These are phyloP conservation scores for Amanita fuliginea DNA, from an alignment of 768 basidiomycete genomes.

Conservation along the genomic window DNA sequence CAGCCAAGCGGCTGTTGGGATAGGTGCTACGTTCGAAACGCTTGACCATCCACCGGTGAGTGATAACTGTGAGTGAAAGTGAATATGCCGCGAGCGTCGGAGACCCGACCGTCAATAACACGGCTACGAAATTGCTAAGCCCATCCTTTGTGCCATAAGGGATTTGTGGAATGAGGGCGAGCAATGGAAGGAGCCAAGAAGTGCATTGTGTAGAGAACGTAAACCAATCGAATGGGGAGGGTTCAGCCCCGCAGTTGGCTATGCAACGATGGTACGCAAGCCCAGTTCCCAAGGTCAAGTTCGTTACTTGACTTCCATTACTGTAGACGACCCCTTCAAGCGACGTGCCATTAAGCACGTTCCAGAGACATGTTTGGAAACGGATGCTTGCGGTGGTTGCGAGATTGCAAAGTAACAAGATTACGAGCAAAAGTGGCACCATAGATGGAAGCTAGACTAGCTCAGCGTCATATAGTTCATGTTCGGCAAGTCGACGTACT, in stretches of 20 bases:
- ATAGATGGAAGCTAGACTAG: too few relatives aligned
- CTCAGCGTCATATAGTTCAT: too few relatives aligned
- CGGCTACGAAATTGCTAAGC: slow-evolving; percentile 30
- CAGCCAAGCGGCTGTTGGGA: slow-evolving; percentile 20
- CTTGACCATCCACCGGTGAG: slow-evolving; percentile 15
- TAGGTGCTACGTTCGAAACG: slow-evolving; percentile 19
- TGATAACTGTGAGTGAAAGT: too few relatives aligned
- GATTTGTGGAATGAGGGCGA: slow-evolving; percentile 4
- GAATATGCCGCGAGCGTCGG: too few relatives aligned
- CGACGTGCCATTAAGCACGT: slow-evolving; percentile 3
- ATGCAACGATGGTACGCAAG: neutral
- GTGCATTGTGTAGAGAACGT: slow-evolving; percentile 13
- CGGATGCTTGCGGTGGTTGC: neutral
- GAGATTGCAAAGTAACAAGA: neutral
- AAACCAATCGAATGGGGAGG: slow-evolving; percentile 20
- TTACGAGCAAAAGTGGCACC: neutral
- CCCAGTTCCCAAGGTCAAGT: neutral
- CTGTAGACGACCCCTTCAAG: slow-evolving; percentile 1
- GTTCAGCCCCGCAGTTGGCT: slow-evolving; percentile 14
- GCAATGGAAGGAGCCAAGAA: too few relatives aligned
- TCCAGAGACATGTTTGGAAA: neutral
- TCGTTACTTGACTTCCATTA: neutral
- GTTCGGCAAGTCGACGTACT: too few relatives aligned
- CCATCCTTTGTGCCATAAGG: slow-evolving; percentile 31
- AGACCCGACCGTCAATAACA: slow-evolving; percentile 12